Percentiles rank a stretch among this genome's conserved stretches.
Conservation (phyloP, 106 monocot species). For the Xerophyta viscosa region DNA sequence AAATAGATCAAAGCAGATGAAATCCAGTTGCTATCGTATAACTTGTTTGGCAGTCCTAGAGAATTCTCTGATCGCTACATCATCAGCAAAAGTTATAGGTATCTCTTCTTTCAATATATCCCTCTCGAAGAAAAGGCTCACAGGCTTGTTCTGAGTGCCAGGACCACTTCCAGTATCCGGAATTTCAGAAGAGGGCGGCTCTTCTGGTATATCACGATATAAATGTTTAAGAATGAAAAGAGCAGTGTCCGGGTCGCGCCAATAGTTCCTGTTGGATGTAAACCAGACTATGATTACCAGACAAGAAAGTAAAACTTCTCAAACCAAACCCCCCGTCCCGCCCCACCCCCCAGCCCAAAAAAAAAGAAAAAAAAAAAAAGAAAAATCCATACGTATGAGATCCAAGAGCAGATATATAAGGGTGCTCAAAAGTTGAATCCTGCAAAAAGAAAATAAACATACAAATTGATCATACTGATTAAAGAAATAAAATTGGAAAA, state of each 20-base stretch:
- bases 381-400: slow-evolving; percentile 77
- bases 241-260: slow-evolving; percentile 93
- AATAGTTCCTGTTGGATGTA: slow-evolving; percentile 65
- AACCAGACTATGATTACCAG: too few relatives aligned
- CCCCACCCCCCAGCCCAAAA: background rate
- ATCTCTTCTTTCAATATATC: slow-evolving; percentile 72
- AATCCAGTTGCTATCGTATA: slow-evolving; percentile 12
- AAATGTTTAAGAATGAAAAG: slow-evolving; percentile 94
- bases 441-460: too few relatives aligned
- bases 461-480: too few relatives aligned
- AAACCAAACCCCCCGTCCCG: too few relatives aligned
- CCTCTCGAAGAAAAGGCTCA: slow-evolving; percentile 46
- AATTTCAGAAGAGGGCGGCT: slow-evolving; percentile 23
- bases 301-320: too few relatives aligned
- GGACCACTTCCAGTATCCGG: slow-evolving; percentile 2
- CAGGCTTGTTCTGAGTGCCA: slow-evolving; percentile 8
- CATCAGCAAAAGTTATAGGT: slow-evolving; percentile 81
- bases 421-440: slow-evolving; percentile 92
- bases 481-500: too few relatives aligned
- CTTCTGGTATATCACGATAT: slow-evolving; percentile 84
- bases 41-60: slow-evolving; percentile 56
- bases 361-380: background rate
- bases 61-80: slow-evolving; percentile 48
- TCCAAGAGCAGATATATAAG: slow-evolving; percentile 77
- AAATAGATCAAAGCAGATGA: too few relatives aligned